phyloP scores from a whole-genome alignment of 2,329 filamentous ascomycete species.

The Stagonosporopsis chrysanthemi region DNA sequence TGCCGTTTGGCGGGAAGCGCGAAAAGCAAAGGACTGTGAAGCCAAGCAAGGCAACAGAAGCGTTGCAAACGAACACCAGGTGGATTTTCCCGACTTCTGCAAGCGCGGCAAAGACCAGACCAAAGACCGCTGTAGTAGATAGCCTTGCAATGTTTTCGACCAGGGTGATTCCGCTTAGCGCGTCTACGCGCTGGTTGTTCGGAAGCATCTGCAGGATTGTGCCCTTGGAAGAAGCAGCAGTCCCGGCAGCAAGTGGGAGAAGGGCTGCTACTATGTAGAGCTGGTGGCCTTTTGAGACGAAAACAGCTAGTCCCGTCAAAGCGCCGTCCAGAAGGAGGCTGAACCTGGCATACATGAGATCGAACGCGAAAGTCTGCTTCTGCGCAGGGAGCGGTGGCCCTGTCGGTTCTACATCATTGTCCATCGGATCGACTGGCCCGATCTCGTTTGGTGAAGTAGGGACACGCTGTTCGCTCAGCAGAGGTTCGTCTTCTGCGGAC shows the following conservation, averaged over 20 bases:
- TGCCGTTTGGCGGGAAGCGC: constrained; percentile 55
- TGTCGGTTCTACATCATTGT: constrained; percentile 59
- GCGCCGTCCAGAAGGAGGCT: constrained; percentile 70
- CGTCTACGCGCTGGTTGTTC: constrained; percentile 67
- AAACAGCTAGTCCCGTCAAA: constrained; percentile 68
- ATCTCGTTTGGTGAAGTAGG: constrained; percentile 41
- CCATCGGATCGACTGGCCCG: constrained; percentile 57
- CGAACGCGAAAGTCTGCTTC: constrained; percentile 65
- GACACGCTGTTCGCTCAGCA: constrained; percentile 26
- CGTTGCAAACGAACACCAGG: constrained; percentile 73
- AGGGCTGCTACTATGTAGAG: constrained; percentile 71
- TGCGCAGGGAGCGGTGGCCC: constrained; percentile 48
- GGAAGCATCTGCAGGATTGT: constrained; percentile 76
- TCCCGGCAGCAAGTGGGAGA: constrained; percentile 73
- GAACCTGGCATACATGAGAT: constrained; percentile 71
- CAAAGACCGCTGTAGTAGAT: constrained; percentile 69
- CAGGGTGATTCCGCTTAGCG: constrained; percentile 72
- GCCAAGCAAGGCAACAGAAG: constrained; percentile 62
- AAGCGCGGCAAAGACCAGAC: constrained; percentile 70
- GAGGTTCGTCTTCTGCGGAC: constrained; percentile 20
- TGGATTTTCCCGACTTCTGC: constrained; percentile 66
- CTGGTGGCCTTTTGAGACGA: constrained; percentile 70
- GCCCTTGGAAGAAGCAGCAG: constrained; percentile 73
- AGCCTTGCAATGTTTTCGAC: constrained; percentile 74
- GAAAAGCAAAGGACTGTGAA: constrained; percentile 57